Percentiles rank a stretch among this genome's conserved stretches.
These are phyloP conservation scores for Pterocarpus macrocarpus DNA, from an alignment of 306 rosid species.

Conservation along the genomic window DNA sequence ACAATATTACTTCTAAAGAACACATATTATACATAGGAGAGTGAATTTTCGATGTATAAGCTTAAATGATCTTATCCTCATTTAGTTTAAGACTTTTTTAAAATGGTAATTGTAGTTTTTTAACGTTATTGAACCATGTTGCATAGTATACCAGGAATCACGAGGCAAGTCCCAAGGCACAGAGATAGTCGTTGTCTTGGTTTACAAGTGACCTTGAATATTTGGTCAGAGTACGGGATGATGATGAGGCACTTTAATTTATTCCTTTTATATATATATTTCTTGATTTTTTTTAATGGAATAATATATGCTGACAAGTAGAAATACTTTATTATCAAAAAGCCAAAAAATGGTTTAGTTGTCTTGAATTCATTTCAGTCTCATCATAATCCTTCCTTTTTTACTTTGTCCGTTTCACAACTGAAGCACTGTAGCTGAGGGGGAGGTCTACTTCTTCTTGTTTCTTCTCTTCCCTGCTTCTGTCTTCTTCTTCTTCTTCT, in stretches of 20 bases:
- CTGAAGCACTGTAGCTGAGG: conserved; percentile 49
- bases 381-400: conserved; percentile 55
- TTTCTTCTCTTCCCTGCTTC: conserved; percentile 44
- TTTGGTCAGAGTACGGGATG: conserved; percentile 28
- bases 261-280: neutral
- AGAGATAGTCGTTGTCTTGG: conserved; percentile 49
- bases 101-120: neutral
- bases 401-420: conserved; percentile 77
- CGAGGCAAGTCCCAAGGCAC: conserved; percentile 3
- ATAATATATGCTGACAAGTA: neutral
- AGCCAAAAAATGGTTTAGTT: conserved; percentile 4
- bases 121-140: conserved; percentile 8
- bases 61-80: neutral
- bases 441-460: conserved; percentile 43
- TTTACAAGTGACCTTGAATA: conserved; percentile 56
- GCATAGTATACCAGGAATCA: conserved; percentile 1
- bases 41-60: neutral
- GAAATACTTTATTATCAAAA: neutral
- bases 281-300: neutral
- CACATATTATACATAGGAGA: neutral
- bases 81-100: neutral
- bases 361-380: conserved; percentile 39
- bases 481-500: neutral
- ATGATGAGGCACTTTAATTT: conserved; percentile 45
- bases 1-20: neutral